Evolutionary conservation across 2,329 filamentous ascomycete species (phyloP), one percentile per base, ranked within the genome.

Genomic region (Chalara sp.): DNA sequence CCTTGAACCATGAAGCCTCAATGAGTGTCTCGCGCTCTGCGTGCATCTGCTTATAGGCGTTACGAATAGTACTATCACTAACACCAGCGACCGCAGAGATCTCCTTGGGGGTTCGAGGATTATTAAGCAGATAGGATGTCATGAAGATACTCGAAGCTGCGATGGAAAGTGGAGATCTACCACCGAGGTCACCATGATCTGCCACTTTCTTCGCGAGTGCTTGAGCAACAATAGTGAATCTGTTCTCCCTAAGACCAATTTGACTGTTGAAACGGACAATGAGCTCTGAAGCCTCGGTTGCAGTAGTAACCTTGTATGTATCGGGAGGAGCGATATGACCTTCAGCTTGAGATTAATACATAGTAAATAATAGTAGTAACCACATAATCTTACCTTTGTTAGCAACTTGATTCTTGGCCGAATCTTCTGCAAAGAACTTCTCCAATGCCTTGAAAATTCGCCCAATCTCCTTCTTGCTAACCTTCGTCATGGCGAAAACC

Each of bases 111-210:
- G 81, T 76, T 62, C 87, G 87, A 21, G 82, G 76, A 59, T 93
- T 81, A 50, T 85, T 87, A 72, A 96, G 86, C 37, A 97, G 77
- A 63, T 92, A 83, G 32, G 89, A 90, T 4, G 92, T 87, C 83
- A 97, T 93, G 75, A 93, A 99, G 68, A 99, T 96, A 68, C 90
- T 95, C 32, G 93, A 91, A 13, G 91, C 92, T 6, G 95, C 92
- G 54, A 95, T 89, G 1, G 92, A 96, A 46, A 99, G 76, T 21
- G 93, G 93, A 52, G 92, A 97, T 53, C 93, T 89, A 58, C 93
- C 93, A 35, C 92, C 64, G 53, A 97, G 79, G 50, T 89, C 85
- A 53, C 88, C 86, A 54, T 89, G 83, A 46, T 81, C 79, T 29
- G 83, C 84, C 58, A 93, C 89, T 65, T 86, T 83, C 59, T 86